Percentiles rank a stretch among this genome's conserved stretches.
Evolutionary conservation across 345 rosid genomes (phyloP).

Genomic region (Euphorbia lathyris): DNA sequence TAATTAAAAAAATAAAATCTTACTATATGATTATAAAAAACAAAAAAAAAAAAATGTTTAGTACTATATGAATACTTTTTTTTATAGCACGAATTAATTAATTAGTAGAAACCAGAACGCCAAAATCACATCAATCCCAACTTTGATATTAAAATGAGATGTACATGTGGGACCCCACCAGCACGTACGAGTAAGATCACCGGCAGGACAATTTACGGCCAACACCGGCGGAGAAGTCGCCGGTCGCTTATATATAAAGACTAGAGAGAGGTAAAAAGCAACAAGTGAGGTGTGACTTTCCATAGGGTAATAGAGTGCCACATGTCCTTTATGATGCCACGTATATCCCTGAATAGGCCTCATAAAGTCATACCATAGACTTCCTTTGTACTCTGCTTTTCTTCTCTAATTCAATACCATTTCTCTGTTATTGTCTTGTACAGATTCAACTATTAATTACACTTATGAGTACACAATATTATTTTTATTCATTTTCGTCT

Average conservation of each 20-base stretch:
- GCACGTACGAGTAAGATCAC: neutral
- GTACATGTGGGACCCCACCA: neutral
- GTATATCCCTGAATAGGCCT: neutral
- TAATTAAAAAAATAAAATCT: too few relatives aligned
- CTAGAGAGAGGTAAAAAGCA: neutral
- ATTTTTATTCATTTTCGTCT: too few relatives aligned
- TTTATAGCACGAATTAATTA: too few relatives aligned
- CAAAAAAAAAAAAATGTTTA: too few relatives aligned
- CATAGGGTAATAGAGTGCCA: slow-evolving; percentile 4
- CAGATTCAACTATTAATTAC: neutral
- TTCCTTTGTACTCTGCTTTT: neutral
- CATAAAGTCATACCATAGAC: neutral
- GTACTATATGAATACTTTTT: too few relatives aligned
- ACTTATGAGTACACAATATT: neutral
- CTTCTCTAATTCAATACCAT: neutral
- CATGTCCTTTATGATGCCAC: neutral
- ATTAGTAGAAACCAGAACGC: too few relatives aligned
- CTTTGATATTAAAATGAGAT: slow-evolving; percentile 8
- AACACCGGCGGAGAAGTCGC: slow-evolving; percentile 24
- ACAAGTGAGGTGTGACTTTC: slow-evolving; percentile 13
- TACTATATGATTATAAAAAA: too few relatives aligned
- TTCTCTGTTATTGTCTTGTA: neutral
- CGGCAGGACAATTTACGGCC: slow-evolving; percentile 22
- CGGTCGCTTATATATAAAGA: neutral
- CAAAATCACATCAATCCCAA: slow-evolving; percentile 30